Conservation (phyloP, 495 filamentous ascomycete species). For the Neurospora sp. region DNA sequence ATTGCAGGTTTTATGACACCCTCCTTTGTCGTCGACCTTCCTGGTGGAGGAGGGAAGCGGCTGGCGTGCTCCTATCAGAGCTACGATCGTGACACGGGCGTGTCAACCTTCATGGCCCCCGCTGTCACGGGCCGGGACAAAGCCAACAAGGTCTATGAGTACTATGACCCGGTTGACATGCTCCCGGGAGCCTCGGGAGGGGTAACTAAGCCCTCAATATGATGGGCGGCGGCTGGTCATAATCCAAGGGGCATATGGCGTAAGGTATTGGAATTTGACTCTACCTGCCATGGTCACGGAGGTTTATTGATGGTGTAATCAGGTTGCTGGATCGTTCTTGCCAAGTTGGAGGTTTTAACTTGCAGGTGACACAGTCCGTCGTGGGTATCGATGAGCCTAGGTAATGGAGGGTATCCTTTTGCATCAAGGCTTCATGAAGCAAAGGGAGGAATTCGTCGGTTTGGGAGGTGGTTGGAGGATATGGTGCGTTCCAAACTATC, state of each 20-base stretch:
- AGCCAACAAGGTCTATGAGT: constrained; percentile 41
- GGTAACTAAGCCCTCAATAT: neutral
- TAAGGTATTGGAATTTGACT: neutral
- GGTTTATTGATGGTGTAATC: neutral
- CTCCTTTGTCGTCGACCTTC: constrained; percentile 50
- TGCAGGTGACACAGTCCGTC: neutral
- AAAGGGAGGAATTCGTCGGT: neutral
- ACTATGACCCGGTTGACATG: constrained; percentile 42
- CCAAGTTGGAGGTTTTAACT: neutral
- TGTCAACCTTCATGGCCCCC: constrained; percentile 43
- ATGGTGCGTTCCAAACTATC: neutral
- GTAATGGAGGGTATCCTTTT: neutral
- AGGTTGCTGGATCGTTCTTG: neutral
- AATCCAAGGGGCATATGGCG: neutral
- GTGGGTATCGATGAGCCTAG: neutral
- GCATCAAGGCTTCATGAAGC: neutral
- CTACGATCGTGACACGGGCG: constrained; percentile 41
- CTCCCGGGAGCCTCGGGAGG: neutral
- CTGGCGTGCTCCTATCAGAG: constrained; percentile 38
- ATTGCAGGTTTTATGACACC: constrained; percentile 53
- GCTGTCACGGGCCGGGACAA: constrained; percentile 36
- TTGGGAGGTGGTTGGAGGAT: neutral
- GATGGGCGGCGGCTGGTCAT: neutral
- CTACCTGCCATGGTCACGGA: neutral
- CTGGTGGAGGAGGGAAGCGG: constrained; percentile 51